These are phyloP conservation scores for Candida arabinofermentans DNA, from an alignment of 805 yeast species.

Conservation along the genomic window DNA sequence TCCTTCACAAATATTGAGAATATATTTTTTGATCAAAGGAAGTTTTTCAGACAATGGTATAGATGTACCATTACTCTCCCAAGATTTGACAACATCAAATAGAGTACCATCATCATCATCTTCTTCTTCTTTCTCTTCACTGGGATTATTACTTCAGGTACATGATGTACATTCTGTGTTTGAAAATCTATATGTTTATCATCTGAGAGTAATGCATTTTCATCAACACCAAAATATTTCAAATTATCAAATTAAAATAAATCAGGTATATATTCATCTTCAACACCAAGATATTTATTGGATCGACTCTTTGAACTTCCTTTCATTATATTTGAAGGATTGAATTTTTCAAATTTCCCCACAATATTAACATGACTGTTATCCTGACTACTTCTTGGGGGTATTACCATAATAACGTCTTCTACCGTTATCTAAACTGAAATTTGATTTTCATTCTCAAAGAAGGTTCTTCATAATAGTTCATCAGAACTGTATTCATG, in stretches of 20 bases:
- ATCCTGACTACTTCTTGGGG: not conserved
- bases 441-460: slow-evolving; percentile 65
- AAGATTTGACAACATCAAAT: slow-evolving; percentile 64
- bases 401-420: slow-evolving; percentile 17
- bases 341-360: too few species aligned
- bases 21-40: slow-evolving; percentile 32
- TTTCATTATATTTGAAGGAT: too few species aligned
- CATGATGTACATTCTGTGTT: not conserved
- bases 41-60: slow-evolving; percentile 14
- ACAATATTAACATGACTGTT: too few species aligned
- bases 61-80: too few species aligned
- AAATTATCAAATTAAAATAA: slow-evolving; percentile 34
- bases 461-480: slow-evolving; percentile 48
- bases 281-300: slow-evolving; percentile 41
- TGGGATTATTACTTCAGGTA: too few species aligned
- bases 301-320: too few species aligned
- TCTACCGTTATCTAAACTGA: slow-evolving; percentile 37
- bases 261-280: slow-evolving; percentile 77
- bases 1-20: slow-evolving; percentile 55
- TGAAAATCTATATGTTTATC: slow-evolving; percentile 8
- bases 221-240: slow-evolving; percentile 9
- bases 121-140: not conserved
- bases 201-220: slow-evolving; percentile 3
- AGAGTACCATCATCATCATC: slow-evolving; percentile 52
- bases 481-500: slow-evolving; percentile 1